These are phyloP conservation scores for Aspergillus nomiae DNA, from an alignment of 2,329 filamentous ascomycete genomes.

Conservation along the genomic window DNA sequence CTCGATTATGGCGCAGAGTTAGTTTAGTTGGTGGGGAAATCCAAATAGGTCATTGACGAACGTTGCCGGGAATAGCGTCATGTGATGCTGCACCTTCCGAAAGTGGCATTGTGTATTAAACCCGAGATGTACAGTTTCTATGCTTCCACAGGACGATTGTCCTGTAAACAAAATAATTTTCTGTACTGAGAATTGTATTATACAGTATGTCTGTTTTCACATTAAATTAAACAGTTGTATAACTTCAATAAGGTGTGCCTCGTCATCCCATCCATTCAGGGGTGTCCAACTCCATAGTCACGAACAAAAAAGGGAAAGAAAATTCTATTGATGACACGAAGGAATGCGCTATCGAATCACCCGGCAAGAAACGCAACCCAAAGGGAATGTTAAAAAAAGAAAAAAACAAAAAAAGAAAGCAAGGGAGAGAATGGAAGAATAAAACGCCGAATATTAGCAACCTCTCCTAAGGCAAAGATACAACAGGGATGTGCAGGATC, in stretches of 20 bases:
- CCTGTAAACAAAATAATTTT: neutral
- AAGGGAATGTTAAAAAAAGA: neutral
- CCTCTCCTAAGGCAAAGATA: conserved; percentile 12
- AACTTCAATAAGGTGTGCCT: neutral
- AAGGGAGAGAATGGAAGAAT: neutral
- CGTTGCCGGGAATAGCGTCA: conserved; percentile 4
- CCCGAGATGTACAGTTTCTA: no score
- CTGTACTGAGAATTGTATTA: neutral
- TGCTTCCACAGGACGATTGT: neutral
- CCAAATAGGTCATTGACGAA: conserved; percentile 1
- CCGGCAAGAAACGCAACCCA: neutral
- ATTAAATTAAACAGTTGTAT: neutral
- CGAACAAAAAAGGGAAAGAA: neutral
- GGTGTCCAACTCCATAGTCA: conserved; percentile 2
- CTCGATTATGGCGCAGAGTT: neutral
- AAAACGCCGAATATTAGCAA: neutral
- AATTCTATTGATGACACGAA: neutral
- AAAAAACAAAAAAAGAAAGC: no score
- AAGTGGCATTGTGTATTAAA: neutral
- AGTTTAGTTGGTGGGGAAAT: neutral
- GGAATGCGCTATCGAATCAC: neutral
- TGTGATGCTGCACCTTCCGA: neutral
- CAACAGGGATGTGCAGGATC: conserved; percentile 18
- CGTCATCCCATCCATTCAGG: neutral
- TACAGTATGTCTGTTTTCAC: neutral